Evolutionary conservation across 306 rosid species (phyloP).

Genomic region (Urtica urens): DNA sequence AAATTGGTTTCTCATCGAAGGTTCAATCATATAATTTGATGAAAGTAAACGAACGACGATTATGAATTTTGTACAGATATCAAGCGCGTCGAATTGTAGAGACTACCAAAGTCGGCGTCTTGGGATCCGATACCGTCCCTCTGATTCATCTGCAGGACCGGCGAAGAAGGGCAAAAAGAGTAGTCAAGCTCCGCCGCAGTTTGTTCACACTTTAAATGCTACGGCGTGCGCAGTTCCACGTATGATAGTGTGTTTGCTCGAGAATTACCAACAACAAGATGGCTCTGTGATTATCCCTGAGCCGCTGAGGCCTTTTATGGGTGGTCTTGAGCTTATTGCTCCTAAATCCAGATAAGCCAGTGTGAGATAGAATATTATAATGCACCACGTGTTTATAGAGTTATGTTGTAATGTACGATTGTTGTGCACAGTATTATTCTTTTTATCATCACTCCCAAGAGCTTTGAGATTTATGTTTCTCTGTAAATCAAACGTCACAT

Average conservation of each 20-base stretch:
- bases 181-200: constrained; percentile 55
- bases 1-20: neutral
- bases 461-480: no score
- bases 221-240: constrained; percentile 92
- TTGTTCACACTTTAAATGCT: constrained; percentile 87
- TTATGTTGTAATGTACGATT: no score
- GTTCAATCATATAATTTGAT: neutral
- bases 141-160: constrained; percentile 30
- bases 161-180: constrained; percentile 57
- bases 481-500: no score
- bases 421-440: no score
- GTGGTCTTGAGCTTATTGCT: constrained; percentile 45
- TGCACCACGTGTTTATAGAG: no score
- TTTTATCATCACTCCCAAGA: neutral
- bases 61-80: constrained; percentile 43
- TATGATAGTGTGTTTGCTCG: constrained; percentile 79
- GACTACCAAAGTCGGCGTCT: constrained; percentile 86
- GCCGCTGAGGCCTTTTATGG: constrained; percentile 78
- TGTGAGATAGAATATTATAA: no score
- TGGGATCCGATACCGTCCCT: constrained; percentile 70
- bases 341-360: constrained; percentile 27
- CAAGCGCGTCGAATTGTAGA: constrained; percentile 83
- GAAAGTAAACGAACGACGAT: no score
- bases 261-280: constrained; percentile 80
- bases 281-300: constrained; percentile 67